Evolutionary conservation across 805 yeast species (phyloP), one percentile per base, ranked within the genome.

Genomic region (Candida michaelii): DNA sequence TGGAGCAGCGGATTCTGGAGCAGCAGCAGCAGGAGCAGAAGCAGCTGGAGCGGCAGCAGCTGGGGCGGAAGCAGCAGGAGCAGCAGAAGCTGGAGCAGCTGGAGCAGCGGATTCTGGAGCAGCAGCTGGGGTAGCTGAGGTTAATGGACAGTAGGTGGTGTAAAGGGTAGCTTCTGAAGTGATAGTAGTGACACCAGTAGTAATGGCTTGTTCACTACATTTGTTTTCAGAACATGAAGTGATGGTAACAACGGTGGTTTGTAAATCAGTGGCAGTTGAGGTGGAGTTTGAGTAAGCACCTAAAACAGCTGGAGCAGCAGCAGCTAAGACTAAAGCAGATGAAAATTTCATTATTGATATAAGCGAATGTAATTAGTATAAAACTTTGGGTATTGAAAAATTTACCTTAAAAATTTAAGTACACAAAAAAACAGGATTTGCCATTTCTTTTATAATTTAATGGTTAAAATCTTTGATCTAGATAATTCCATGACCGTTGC

Each of bases 121-220:
- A 34, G 50, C 39, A 30, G 53, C 45, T 31, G 56, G 46, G 18
- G 49, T 33, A 36, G 50, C 50, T 15, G 48, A 33, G 39, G 49
- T 39, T 25, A 48, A 36, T 52, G 66, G 66, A 48, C 66, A 62
- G 63, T 58, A 62, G 32, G 68, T 62, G 53, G 66, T 62, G 62
- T 60, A 62, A 27, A 50, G 48, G 36, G 67, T 60, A 37, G 48
- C 50, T 38, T 53, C 51, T 42, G 55, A 58, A 45, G 66, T 63
- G 46, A 64, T 59, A 37, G 69, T 63, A 52, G 67, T 63, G 32
- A 63, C 46, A 56, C 69, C 69, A 36, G 71, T 65, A 50, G 69
- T 63, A 40, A 58, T 63, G 27, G 16, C 40, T 48, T 29, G 53
- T 47, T 13, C 29, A n/a, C 46, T 32, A 54, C 73, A 68, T 42